Conservation (phyloP, 1,284 basidiomycete genomes). For the Puccinia hordei region DNA sequence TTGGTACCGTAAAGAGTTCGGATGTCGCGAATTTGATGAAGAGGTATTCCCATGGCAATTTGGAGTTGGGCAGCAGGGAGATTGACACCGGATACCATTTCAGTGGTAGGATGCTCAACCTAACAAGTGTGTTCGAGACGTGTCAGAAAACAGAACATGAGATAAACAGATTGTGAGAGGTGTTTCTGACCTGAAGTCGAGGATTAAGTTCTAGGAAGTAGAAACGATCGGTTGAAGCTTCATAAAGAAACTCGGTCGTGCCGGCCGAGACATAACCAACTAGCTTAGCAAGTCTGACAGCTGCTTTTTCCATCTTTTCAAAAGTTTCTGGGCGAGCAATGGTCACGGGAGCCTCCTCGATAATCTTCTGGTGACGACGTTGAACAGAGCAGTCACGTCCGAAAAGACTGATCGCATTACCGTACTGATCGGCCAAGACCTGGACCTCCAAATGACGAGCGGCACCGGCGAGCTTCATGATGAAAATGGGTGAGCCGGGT, state of each 20-base stretch:
- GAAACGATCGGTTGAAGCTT: conserved; percentile 87
- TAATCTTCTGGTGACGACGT: conserved; percentile 99
- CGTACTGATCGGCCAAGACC: conserved; percentile 97
- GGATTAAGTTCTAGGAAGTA: conserved; percentile 99
- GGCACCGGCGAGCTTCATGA: conserved; percentile 98
- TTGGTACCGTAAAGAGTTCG: conserved; percentile 92
- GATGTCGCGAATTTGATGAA: conserved; percentile 94
- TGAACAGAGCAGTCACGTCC: conserved; percentile 99
- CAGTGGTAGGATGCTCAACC: conserved; percentile 75
- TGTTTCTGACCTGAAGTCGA: conserved; percentile 81
- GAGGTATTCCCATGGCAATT: conserved; percentile 96
- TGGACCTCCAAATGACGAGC: conserved; percentile 98
- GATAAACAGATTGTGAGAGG: conserved; percentile 65
- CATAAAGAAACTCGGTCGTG: conserved; percentile 86
- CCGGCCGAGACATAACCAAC: conserved; percentile 99
- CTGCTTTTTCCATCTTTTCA: conserved; percentile 96
- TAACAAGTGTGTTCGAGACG: not conserved
- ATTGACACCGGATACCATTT: conserved; percentile 99
- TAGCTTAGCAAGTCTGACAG: conserved; percentile 93
- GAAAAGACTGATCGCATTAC: conserved; percentile 97
- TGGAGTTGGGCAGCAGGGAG: conserved; percentile 96
- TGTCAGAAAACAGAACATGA: not conserved
- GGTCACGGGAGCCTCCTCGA: conserved; percentile 98
- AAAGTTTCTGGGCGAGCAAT: conserved; percentile 89
- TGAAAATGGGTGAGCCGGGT: conserved; percentile 97